phyloP scores from a whole-genome alignment of 441 rosid genomes.

The Hypseocharis bilobata region DNA sequence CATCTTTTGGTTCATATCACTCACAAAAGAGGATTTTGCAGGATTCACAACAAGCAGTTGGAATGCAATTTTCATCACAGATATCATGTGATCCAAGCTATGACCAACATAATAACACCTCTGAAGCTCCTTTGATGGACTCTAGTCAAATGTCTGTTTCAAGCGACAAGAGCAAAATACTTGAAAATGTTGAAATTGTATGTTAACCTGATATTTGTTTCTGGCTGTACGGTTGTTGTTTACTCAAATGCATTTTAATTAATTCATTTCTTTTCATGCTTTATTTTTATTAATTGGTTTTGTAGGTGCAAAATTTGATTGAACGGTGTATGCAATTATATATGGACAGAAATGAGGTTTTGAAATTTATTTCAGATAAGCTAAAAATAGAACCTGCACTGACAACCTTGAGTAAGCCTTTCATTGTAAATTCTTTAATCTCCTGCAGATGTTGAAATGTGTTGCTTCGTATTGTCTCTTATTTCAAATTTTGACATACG shows the following conservation, averaged over 20 bases:
- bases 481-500: no score
- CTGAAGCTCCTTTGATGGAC: slow-evolving; percentile 4
- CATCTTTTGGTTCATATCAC: neutral
- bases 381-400: neutral
- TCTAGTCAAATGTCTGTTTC: neutral
- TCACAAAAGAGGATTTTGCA: neutral
- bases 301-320: slow-evolving; percentile 14
- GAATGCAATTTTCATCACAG: neutral
- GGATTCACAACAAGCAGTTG: neutral
- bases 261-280: neutral
- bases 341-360: neutral
- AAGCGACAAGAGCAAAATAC: neutral
- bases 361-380: neutral
- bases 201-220: neutral
- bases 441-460: neutral
- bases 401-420: slow-evolving; percentile 15
- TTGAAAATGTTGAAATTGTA: neutral
- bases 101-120: neutral
- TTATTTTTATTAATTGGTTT: neutral
- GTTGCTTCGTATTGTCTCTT: no score
- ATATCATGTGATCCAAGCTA: neutral
- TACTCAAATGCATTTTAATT: neutral
- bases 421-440: neutral
- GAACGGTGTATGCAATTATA: slow-evolving; percentile 6
- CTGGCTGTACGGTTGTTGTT: neutral